These are phyloP conservation scores for Botrytis pseudocinerea DNA, from an alignment of 2,329 filamentous ascomycete species.

Conservation along the genomic window DNA sequence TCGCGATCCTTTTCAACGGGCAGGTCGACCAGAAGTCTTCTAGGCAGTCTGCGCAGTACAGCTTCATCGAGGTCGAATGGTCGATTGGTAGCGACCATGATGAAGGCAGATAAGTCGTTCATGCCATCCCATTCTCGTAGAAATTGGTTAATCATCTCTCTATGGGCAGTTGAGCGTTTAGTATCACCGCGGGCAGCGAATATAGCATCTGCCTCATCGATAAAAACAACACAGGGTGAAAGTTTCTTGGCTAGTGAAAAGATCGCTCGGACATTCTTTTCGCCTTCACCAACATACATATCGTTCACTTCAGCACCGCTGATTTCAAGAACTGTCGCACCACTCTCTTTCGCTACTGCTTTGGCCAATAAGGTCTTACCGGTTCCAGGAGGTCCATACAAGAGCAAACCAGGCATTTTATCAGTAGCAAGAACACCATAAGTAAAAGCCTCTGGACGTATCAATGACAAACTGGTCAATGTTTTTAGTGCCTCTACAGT, in stretches of 20 bases:
- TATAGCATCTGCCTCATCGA: constrained; percentile 94
- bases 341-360: constrained; percentile 67
- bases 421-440: constrained; percentile 92
- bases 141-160: constrained; percentile 96
- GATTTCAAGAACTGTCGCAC: constrained; percentile 78
- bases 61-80: constrained; percentile 94
- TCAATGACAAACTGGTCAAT: constrained; percentile 81
- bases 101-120: constrained; percentile 78
- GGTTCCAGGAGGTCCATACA: constrained; percentile 86
- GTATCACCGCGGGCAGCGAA: constrained; percentile 68
- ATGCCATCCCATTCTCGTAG: constrained; percentile 96
- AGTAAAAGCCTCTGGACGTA: constrained; percentile 89
- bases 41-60: constrained; percentile 72
- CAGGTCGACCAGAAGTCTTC: constrained; percentile 72
- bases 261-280: constrained; percentile 92
- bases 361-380: constrained; percentile 71
- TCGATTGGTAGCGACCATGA: constrained; percentile 96
- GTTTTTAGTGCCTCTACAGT: constrained; percentile 87
- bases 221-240: constrained; percentile 89
- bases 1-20: constrained; percentile 66
- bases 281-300: constrained; percentile 93
- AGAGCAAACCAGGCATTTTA: constrained; percentile 82
- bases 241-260: constrained; percentile 91
- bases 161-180: constrained; percentile 49
- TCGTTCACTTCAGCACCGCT: constrained; percentile 91